Base-by-base conservation (phyloP, 208 protist genomes). In the Trypanosoma caninum region DNA sequence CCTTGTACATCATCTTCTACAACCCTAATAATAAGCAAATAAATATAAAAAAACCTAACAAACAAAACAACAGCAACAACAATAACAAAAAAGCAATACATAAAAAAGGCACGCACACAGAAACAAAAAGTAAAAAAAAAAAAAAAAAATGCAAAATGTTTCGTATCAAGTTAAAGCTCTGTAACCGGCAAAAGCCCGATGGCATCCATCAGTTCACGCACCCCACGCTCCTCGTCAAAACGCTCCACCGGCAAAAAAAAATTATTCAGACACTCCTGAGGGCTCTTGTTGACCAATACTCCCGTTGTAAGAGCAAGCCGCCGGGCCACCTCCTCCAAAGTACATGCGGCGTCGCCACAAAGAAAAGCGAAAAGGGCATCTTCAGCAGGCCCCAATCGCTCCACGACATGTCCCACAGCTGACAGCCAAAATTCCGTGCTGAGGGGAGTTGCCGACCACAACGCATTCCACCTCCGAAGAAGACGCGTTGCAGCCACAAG, bases 381-480 rank as follows among this genome's bases (percentile, higher is more conserved):
- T 6, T 54, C 42, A 6, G 11, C 34, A 27, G 46, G 31, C 46
- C 55, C 9, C 20, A 60, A 13, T 63, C 23, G 33, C 34, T 42
- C 62, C 13, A 71, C 65, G 7, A 38, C 47, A 57, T 92, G 85
- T 2, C 62, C 74, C 3, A 89, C 56, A 3, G 73, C 65, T 2
- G 85, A 92, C 0, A 89, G 60, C 81, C 80, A 89, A 51, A 92
- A 92, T 6, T 74, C 68, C 23, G 65, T 69, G 11, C 71, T 67
- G 25, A 65, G 42, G 10, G 45, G 38, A 23, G 11, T n/a, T 18
- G 28, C 13, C 25, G 35, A 48, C 35, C 59, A 50, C 44, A 16
- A 13, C 4, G 52, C 25, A 44, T 79, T 71, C 79, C 76, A 84
- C 31, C 23, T 38, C 10, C 75, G 74, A 45, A 92, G 41, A 2